Evolutionary conservation across 106 monocot genomes (phyloP).

Genomic region (Acorus gramineus): DNA sequence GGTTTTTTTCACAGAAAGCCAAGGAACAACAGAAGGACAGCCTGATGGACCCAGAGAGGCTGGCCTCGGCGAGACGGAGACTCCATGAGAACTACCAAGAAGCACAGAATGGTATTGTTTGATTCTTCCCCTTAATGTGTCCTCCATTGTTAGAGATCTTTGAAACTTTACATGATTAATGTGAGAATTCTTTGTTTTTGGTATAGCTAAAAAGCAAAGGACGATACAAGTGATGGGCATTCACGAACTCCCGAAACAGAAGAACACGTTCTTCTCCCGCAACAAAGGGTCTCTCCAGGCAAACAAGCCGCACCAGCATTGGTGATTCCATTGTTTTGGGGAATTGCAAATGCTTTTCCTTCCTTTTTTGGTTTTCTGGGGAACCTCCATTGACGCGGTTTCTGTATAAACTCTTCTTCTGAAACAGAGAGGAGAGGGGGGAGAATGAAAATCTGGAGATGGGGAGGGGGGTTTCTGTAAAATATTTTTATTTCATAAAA

Average conservation of each 20-base stretch:
- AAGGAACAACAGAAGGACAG: constrained; percentile 28
- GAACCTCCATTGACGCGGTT: no score
- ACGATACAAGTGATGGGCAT: constrained; percentile 37
- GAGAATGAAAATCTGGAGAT: no score
- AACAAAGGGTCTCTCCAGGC: constrained; percentile 14
- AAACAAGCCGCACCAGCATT: not conserved
- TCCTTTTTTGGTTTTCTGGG: no score
- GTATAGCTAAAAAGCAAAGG: constrained; percentile 29
- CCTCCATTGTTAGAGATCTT: no score
- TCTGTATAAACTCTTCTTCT: no score
- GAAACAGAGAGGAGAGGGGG: no score
- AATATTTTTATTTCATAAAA: no score
- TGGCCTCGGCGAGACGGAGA: constrained; percentile 38
- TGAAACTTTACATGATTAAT: no score
- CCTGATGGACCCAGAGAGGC: constrained; percentile 25
- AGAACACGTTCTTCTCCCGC: constrained; percentile 25
- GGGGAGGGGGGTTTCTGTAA: no score
- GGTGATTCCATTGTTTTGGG: no score
- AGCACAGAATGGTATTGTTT: constrained; percentile 41
- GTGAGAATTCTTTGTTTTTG: not conserved
- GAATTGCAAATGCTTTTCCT: no score
- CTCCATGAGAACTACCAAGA: constrained; percentile 70
- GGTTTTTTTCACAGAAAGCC: constrained; percentile 9
- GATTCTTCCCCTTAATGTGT: no score
- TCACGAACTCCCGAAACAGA: constrained; percentile 29